These are phyloP conservation scores for Vachellia collinsii DNA, from an alignment of 306 rosid genomes.

Conservation along the genomic window DNA sequence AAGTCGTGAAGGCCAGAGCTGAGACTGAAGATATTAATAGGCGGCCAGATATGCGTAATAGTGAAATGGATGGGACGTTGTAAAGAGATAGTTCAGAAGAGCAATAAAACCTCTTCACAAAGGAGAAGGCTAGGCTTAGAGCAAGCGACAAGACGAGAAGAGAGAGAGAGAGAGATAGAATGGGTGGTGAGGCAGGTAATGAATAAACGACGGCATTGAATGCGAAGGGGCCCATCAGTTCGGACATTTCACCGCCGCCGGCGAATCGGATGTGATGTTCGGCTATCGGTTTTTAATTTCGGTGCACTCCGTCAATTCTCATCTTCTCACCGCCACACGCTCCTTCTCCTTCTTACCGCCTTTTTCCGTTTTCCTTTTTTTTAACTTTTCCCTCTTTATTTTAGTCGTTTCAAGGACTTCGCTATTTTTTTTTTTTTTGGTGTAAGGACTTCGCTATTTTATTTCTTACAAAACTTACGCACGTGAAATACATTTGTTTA, in stretches of 20 bases:
- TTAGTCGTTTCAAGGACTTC: too few species aligned
- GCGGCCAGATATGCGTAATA: not conserved
- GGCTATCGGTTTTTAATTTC: not conserved
- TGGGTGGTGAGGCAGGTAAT: not conserved
- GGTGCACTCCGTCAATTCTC: not conserved
- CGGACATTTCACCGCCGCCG: not conserved
- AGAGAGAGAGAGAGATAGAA: not conserved
- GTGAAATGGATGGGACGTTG: conserved; percentile 24
- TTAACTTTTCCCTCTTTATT: not conserved
- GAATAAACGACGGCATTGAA: conserved; percentile 35
- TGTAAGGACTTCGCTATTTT: too few species aligned
- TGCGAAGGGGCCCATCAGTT: conserved; percentile 23
- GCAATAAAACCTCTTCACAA: not conserved
- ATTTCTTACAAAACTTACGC: too few species aligned
- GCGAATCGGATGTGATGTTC: not conserved
- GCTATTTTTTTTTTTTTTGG: too few species aligned
- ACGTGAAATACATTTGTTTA: too few species aligned
- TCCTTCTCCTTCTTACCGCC: not conserved
- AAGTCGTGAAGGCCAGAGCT: not conserved
- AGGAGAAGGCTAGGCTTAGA: not conserved
- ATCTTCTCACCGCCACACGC: not conserved
- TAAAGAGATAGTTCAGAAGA: not conserved
- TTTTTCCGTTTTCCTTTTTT: too few species aligned
- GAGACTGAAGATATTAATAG: conserved; percentile 12
- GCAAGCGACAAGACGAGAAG: not conserved